Conservation (phyloP, 176 grass and related monocot genomes). For the Tillandsia fasciculata region DNA sequence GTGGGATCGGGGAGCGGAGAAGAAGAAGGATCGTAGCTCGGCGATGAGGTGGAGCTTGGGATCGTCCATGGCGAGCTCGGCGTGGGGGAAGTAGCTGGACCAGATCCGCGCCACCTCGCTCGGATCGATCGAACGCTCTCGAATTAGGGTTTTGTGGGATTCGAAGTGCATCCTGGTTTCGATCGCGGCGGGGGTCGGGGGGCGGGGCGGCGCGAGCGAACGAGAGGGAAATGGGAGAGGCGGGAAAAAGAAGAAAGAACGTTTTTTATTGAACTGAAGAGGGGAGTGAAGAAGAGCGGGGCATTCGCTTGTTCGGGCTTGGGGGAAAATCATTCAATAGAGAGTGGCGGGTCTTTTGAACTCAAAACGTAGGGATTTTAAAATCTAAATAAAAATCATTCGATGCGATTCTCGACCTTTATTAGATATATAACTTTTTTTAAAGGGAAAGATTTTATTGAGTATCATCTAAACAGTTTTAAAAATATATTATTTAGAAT, state of each 20-base stretch:
- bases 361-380: too few species aligned
- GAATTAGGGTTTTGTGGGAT: conserved; percentile 9
- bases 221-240: not conserved
- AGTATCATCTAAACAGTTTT: not conserved
- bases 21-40: conserved; percentile 22
- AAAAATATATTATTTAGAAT: not conserved
- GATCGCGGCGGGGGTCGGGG: not conserved
- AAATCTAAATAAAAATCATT: too few species aligned
- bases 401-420: too few species aligned
- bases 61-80: conserved; percentile 15
- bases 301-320: too few species aligned
- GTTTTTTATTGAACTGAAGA: not conserved
- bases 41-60: conserved; percentile 26
- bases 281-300: not conserved
- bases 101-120: conserved; percentile 22
- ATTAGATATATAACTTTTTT: too few species aligned
- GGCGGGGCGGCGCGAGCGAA: not conserved
- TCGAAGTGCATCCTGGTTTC: conserved; percentile 26
- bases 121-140: not conserved
- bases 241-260: not conserved
- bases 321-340: too few species aligned
- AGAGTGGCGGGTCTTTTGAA: too few species aligned
- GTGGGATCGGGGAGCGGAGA: conserved; percentile 18
- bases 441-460: not conserved
- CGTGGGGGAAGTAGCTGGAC: conserved; percentile 56